Base-by-base conservation (phyloP, 176 grass and related monocot species). In the Oropetium thomaeum region DNA sequence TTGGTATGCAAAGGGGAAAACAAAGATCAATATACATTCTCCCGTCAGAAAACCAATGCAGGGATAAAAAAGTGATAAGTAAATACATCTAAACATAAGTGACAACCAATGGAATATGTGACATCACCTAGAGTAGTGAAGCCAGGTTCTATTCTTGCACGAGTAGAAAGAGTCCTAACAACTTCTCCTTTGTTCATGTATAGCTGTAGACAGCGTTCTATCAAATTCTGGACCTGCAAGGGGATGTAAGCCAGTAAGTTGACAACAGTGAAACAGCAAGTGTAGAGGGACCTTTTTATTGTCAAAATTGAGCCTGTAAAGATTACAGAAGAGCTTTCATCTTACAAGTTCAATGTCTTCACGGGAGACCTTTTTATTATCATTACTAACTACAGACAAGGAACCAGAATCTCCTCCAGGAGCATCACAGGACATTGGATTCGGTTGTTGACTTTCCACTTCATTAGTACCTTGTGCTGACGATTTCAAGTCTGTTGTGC, bases 161-260 rank as follows among this genome's bases (percentile, higher is more conserved):
- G 96, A 71, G 64, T 90, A 73, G 92, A 95, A 33, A 99, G 87
- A 10, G 87, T 99, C 38, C 87, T 87, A 79, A 99, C 85, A 52
- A 99, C 92, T 81, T 99, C 96, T 73, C 87, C 89, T 88, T 85
- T 99, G 81, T 88, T 96, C 96, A 96, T 99, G 76, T 99, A 99
- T 34, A 99, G 77, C 59, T 96, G 96, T 52, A 99, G 70, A 82
- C 96, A 99, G 5, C 86, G 87, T 61, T 99, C 96, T 88, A 99
- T 99, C 79, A 99, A 84, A 92, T 99, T 96, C 60, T 99, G 96
- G 19, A 99, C 96, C 96, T 99, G 79, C n/a, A 83, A 76, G 44
- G 83, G 55, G 49, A 81, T 70, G 8, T 58, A 40, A 70, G 30
- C 68, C 41, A 84, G 52, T 78, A 66, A 66, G 23, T 67, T 58